Evolutionary conservation across 306 rosid species (phyloP).

Genomic region (Sophora flavescens): DNA sequence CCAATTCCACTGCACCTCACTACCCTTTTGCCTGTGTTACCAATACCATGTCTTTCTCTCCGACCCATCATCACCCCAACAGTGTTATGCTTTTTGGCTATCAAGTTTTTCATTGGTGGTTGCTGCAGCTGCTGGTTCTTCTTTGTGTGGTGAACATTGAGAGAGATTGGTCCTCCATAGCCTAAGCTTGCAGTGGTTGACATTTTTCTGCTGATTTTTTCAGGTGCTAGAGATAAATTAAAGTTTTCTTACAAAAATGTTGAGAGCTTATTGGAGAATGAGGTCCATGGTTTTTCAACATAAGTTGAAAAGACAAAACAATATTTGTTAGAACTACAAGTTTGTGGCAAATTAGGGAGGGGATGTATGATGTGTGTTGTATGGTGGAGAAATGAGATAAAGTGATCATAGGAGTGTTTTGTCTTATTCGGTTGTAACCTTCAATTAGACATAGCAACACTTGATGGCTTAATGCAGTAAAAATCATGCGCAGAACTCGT

Average conservation of each 20-base stretch:
- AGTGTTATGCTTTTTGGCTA: slow-evolving; percentile 20
- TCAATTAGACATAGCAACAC: background rate
- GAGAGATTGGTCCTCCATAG: slow-evolving; percentile 53
- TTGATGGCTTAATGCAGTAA: too few relatives aligned
- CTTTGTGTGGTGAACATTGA: slow-evolving; percentile 35
- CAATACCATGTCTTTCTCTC: slow-evolving; percentile 44
- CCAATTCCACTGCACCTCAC: slow-evolving; percentile 70
- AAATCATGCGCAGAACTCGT: background rate
- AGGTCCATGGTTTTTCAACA: slow-evolving; percentile 23
- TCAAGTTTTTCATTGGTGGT: slow-evolving; percentile 24
- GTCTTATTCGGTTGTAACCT: slow-evolving; percentile 32
- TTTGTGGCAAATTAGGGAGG: slow-evolving; percentile 17
- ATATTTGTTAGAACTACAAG: background rate
- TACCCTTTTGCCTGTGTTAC: slow-evolving; percentile 46
- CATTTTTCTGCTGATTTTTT: slow-evolving; percentile 46
- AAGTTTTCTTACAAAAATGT: slow-evolving; percentile 28
- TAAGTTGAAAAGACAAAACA: background rate
- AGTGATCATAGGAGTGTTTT: slow-evolving; percentile 37
- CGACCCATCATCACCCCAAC: slow-evolving; percentile 17
- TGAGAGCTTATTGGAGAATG: slow-evolving; percentile 25
- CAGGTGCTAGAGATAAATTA: background rate
- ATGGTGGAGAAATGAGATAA: slow-evolving; percentile 88
- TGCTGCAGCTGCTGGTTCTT: slow-evolving; percentile 42
- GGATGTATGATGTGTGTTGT: slow-evolving; percentile 42
- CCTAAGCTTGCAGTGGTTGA: slow-evolving; percentile 61